These are phyloP conservation scores for Flaveria ramosissima DNA, from an alignment of 129 eudicot species.

Conservation along the genomic window DNA sequence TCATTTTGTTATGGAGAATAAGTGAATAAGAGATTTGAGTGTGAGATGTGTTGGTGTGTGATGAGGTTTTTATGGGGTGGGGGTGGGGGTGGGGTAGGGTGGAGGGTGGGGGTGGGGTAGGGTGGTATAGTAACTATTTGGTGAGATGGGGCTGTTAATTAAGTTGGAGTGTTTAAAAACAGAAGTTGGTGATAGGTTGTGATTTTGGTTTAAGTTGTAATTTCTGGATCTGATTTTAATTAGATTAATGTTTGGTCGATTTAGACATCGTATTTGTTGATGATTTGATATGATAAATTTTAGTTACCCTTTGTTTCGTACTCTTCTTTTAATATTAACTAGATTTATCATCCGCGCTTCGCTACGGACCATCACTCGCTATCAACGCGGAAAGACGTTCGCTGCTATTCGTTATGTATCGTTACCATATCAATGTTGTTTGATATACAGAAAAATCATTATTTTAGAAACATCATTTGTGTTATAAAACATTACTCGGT, in stretches of 20 bases:
- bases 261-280: too few species aligned
- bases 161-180: constrained; percentile 29
- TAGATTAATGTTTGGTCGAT: not conserved
- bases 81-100: constrained; percentile 8
- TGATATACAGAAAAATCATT: too few species aligned
- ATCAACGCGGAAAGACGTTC: too few species aligned
- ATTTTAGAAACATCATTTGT: too few species aligned
- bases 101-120: constrained; percentile 8
- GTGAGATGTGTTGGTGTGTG: constrained; percentile 9
- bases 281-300: too few species aligned
- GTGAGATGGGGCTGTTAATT: constrained; percentile 30
- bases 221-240: not conserved
- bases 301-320: too few species aligned
- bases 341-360: too few species aligned
- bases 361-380: too few species aligned
- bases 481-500: too few species aligned
- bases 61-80: constrained; percentile 5
- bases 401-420: too few species aligned
- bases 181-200: constrained; percentile 37
- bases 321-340: too few species aligned
- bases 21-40: not conserved
- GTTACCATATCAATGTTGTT: too few species aligned
- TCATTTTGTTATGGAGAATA: constrained; percentile 12
- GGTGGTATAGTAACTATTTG: constrained; percentile 29
- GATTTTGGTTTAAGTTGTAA: constrained; percentile 27